Evolutionary conservation across 2,329 filamentous ascomycete genomes (phyloP), one percentile per base, ranked within the genome.

Genomic region (Pseudogymnoascus sp.): DNA sequence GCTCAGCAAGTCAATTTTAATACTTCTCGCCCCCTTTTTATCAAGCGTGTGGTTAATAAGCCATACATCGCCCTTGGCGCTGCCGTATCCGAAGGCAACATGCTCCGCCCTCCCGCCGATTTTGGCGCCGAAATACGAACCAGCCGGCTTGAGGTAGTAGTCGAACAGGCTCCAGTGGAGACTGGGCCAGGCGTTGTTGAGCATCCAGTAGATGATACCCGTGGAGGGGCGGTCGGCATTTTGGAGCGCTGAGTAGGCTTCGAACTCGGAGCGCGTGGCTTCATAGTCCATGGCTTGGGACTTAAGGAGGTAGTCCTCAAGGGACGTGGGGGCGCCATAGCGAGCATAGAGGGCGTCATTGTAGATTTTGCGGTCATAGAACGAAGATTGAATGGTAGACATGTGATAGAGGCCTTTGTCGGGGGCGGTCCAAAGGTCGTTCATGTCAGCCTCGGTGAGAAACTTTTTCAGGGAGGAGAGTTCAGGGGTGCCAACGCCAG

Each of bases 131-230:
- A 81, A 87, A 64, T 84, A 87, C 0, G 81, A 77, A 0, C 82
- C 84, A 0, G 77, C 80, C 0, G 83, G 79, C 21, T 78, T 79
- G 40, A 86, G 71, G 64, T 86, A 86, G 69, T 84, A 83, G 66
- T 87, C 84, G 68, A 86, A 85, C 5, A 86, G 71, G 60, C 83
- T 82, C 84, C 85, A 88, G 67, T 87, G 84, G 29, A 87, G 72
- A 61, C 78, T 81, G 0, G 85, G 84, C 83, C 84, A 87, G 0
- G 84, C 84, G 50, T 80, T 80, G 65, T 85, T 86, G 60, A 87
- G 70, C 84, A 87, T 87, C 84, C 84, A 87, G 72, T 87, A 87
- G 13, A 87, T 80, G 57, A 82, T 58, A 0, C 84, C 84, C 0
- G 84, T 86, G 0, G 84, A 82, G 0, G 82, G 80, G 2, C 79